phyloP scores from a whole-genome alignment of 768 basidiomycete species.

The Amanita jacksonii region DNA sequence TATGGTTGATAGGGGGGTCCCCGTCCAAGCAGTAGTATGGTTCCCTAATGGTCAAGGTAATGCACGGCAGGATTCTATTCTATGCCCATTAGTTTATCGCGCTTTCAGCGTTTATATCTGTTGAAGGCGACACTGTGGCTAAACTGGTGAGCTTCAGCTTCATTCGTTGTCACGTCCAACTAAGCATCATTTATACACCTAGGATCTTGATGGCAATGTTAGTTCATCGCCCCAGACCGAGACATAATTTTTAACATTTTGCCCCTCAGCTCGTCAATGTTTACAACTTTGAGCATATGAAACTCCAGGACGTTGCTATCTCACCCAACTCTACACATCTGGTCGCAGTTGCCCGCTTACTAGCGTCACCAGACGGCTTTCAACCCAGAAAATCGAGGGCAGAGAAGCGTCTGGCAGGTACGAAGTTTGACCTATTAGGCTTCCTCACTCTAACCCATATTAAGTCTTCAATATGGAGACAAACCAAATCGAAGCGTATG shows the following conservation, averaged over 20 bases:
- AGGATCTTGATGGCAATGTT: conserved; percentile 56
- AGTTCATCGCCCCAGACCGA: conserved; percentile 9
- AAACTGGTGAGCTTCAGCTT: conserved; percentile 38
- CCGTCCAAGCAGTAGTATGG: conserved; percentile 62
- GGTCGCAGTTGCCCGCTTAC: conserved; percentile 58
- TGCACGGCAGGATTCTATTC: neutral
- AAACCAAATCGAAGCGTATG: conserved; percentile 60
- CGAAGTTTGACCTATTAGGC: conserved; percentile 21
- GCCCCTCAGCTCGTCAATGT: conserved; percentile 39
- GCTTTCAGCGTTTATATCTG: conserved; percentile 53
- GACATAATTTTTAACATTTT: neutral
- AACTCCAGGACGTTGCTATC: conserved; percentile 61
- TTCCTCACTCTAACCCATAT: neutral
- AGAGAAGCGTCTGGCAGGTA: conserved; percentile 71
- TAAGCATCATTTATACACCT: too few species aligned
- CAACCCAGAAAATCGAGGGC: conserved; percentile 59
- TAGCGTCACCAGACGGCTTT: conserved; percentile 51
- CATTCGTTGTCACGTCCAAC: neutral
- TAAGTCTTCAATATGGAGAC: conserved; percentile 56
- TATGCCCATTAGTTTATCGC: neutral
- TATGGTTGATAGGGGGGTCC: conserved; percentile 47
- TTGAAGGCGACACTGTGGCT: conserved; percentile 52
- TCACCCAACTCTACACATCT: conserved; percentile 58
- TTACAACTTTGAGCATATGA: conserved; percentile 52
- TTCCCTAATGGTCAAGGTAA: conserved; percentile 53